Evolutionary conservation across 1,284 basidiomycete genomes (phyloP).

Genomic region (Tilletia setariae): DNA sequence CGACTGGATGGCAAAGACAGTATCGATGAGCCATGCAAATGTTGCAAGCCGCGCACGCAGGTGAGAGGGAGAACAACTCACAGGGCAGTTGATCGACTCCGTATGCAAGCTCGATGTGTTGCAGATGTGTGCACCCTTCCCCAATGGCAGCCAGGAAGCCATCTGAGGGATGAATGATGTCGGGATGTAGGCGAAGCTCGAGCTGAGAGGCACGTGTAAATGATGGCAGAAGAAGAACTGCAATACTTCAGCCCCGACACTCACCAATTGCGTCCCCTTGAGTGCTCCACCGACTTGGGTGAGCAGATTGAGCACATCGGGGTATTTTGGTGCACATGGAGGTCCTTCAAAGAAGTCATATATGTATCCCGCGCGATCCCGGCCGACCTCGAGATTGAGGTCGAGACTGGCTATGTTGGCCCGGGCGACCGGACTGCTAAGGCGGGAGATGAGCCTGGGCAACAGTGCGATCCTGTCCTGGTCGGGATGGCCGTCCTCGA

Average conservation of each 20-base stretch:
- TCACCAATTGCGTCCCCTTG: not conserved
- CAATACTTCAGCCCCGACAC: not conserved
- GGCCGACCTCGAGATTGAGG: not conserved
- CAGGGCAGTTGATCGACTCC: not conserved
- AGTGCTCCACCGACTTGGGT: not conserved
- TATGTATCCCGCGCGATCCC: not conserved
- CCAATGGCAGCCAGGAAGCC: not conserved
- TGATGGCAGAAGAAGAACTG: no score
- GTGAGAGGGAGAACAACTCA: not conserved
- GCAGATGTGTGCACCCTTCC: not conserved
- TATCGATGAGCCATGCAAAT: not conserved
- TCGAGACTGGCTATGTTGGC: not conserved
- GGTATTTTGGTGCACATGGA: not conserved
- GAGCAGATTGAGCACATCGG: not conserved
- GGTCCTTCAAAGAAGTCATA: not conserved
- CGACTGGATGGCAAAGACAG: not conserved
- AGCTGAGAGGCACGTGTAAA: not conserved
- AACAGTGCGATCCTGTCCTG: not conserved
- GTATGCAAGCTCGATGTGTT: not conserved
- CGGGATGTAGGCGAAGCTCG: not conserved
- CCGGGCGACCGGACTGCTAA: not conserved
- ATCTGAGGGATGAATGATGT: not conserved
- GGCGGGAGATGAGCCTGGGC: slow-evolving; percentile 1
- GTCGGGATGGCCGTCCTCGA: not conserved
- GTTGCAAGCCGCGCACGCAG: not conserved